Evolutionary conservation across 2,329 filamentous ascomycete genomes (phyloP), one percentile per base, ranked within the genome.

Genomic region (Bipolaris victoriae): DNA sequence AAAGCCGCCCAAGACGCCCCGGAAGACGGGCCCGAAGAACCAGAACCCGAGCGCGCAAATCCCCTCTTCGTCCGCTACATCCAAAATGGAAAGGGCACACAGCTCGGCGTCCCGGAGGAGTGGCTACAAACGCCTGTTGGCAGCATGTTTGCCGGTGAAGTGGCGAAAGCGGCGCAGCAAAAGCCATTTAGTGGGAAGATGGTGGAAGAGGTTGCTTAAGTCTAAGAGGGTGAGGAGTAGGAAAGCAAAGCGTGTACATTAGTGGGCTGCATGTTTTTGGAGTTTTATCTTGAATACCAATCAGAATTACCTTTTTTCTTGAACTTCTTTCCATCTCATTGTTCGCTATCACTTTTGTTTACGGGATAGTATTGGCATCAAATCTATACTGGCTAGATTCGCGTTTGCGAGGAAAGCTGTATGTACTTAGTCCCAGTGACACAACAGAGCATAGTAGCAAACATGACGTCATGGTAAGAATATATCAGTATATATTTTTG

Each of bases 31-130:
- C 83, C 83, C 48, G 77, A 72, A 0, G 82, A 82, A 52, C 60
- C 58, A 1, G 66, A 74, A 1, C 81, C 72, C 2, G 78, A 80
- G 36, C 84, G 79, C 61, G 79, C 87, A 0, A 82, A 86, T 59
- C 82, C 88, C 1, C 78, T 87, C 7, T 89, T 89, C 62, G 81
- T 90, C 20, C 84, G 90, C 56, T 93, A 90, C 85, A 80, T 90
- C 50, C 91, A 86, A 75, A 90, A 79, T 68, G 65, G 62, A 22
- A 80, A 84, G 18, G 89, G 90, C 9, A 86, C 81, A 59, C 77
- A 80, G 3, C 77, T 93, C 7, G 86, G 82, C 22, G 84, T 92
- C 10, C 88, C 90, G 0, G 82, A 84, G 4, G 89, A 91, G 68
- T 88, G 91, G 80, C 71, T 92, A 26, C 81, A 82, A 9, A 83